Evolutionary conservation across 1,284 basidiomycete species (phyloP), one percentile per base, ranked within the genome.

Genomic region (Afroboletus lepidellus): DNA sequence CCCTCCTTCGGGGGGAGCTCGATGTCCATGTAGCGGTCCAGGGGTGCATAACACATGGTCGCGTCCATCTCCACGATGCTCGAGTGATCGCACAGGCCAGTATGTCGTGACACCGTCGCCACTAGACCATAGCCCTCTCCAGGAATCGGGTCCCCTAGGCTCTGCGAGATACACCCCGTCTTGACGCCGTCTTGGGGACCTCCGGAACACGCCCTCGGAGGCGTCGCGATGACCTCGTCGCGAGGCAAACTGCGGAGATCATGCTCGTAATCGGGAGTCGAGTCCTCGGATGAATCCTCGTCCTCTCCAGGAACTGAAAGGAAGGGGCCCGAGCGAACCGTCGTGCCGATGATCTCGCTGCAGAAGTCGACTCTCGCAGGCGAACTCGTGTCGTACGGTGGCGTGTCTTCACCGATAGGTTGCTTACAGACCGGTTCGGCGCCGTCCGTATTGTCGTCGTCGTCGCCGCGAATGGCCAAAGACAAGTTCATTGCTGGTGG

Each of bases 361-460:
- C 6, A 46, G 43, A 66, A 61, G 6, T 33, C 45, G 20, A 63
- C 20, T 8, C 37, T 41, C 2, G 37, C 50, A 2, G 32, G 12
- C 20, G 25, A 48, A 30, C 52, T 57, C 30, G 39, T 61, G 27
- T 61, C 60, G 41, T 65, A 67, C 1, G 63, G 61, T 2, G 63
- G 56, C 20, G 46, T 12, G 18, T 12, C 33, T 23, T 37, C n/a
- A 30, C 3, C n/a, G 23, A 38, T 39, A 5, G 5, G 8, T 16
- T 36, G 34, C 46, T 54, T 8, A 2, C 3, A 20, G 7, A 27
- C 7, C 5, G 3, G 8, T 13, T 41, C 23, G 11, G 3, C 7
- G 0, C 4, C 3, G 20, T 34, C 18, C 11, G 13, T 18, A 8
- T 11, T 21, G 2, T 46, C 25, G 8, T 16, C 16, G 9, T 37